Conservation (phyloP, 2,329 filamentous ascomycete genomes). For the Ceratocystis lukuohia region DNA sequence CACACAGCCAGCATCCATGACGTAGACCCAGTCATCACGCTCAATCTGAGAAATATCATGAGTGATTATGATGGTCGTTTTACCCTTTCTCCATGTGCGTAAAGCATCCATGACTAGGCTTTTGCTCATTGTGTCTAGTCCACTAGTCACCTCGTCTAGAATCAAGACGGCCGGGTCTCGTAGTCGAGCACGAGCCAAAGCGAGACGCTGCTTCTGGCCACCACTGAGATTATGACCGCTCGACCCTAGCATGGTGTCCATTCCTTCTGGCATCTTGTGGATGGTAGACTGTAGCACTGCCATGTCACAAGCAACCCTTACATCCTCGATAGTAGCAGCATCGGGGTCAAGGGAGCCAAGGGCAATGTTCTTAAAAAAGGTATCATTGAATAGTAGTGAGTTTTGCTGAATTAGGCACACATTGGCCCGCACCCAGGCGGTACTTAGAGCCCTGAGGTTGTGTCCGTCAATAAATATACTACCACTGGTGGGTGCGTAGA, state of each 20-base stretch:
- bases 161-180: conserved; percentile 69
- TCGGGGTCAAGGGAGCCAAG: conserved; percentile 46
- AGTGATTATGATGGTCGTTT: conserved; percentile 86
- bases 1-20: conserved; percentile 57
- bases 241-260: conserved; percentile 57
- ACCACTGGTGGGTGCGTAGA: conserved; percentile 57
- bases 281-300: conserved; percentile 59
- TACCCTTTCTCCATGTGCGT: conserved; percentile 60
- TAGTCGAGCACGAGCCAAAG: conserved; percentile 63
- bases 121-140: conserved; percentile 42
- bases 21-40: conserved; percentile 61
- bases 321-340: conserved; percentile 34
- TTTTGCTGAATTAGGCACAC: conserved; percentile 73
- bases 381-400: conserved; percentile 65
- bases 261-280: conserved; percentile 49
- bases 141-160: conserved; percentile 52
- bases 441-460: conserved; percentile 47
- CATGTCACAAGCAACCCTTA: conserved; percentile 50
- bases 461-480: conserved; percentile 55
- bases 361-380: conserved; percentile 62
- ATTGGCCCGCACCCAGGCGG: conserved; percentile 61
- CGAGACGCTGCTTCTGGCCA: conserved; percentile 71
- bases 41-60: conserved; percentile 72
- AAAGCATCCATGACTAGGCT: conserved; percentile 59
- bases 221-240: conserved; percentile 61